Percentiles rank a stretch among this genome's conserved stretches.
These are phyloP conservation scores for Quercus lobata DNA, from an alignment of 331 rosid species.

Conservation along the genomic window DNA sequence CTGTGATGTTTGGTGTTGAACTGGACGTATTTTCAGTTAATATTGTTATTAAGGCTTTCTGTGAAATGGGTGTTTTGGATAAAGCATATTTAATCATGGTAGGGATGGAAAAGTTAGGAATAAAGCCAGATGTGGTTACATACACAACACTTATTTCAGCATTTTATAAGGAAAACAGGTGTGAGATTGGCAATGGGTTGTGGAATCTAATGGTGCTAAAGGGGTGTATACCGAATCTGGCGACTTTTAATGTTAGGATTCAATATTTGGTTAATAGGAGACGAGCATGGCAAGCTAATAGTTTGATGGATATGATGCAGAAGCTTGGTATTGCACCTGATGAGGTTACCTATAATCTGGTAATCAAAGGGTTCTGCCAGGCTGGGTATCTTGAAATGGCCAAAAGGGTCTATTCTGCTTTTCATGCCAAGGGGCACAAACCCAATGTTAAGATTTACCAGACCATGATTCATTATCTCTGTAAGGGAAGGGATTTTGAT, in stretches of 20 bases:
- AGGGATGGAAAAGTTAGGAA: constrained; percentile 43
- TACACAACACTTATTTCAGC: constrained; percentile 67
- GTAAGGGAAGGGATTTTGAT: constrained; percentile 48
- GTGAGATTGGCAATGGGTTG: constrained; percentile 64
- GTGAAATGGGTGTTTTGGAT: constrained; percentile 39
- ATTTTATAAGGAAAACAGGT: constrained; percentile 41
- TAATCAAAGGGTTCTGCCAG: constrained; percentile 66
- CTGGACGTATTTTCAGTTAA: constrained; percentile 52
- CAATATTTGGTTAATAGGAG: constrained; percentile 46
- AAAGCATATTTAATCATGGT: constrained; percentile 57
- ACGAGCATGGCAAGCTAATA: constrained; percentile 73
- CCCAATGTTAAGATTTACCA: constrained; percentile 63
- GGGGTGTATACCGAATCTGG: constrained; percentile 58
- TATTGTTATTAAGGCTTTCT: constrained; percentile 54
- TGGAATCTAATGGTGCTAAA: constrained; percentile 76
- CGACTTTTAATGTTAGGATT: constrained; percentile 68
- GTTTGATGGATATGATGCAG: constrained; percentile 46
- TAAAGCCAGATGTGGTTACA: constrained; percentile 60
- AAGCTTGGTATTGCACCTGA: constrained; percentile 48
- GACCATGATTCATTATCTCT: constrained; percentile 83
- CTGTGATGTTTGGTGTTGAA: constrained; percentile 30
- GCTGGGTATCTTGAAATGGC: constrained; percentile 64
- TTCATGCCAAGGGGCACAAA: constrained; percentile 42
- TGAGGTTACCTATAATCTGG: constrained; percentile 62
- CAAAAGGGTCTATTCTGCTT: constrained; percentile 49